These are phyloP conservation scores for Cafeteria roenbergensis DNA, from an alignment of 108 stramenopile genomes.

Conservation along the genomic window DNA sequence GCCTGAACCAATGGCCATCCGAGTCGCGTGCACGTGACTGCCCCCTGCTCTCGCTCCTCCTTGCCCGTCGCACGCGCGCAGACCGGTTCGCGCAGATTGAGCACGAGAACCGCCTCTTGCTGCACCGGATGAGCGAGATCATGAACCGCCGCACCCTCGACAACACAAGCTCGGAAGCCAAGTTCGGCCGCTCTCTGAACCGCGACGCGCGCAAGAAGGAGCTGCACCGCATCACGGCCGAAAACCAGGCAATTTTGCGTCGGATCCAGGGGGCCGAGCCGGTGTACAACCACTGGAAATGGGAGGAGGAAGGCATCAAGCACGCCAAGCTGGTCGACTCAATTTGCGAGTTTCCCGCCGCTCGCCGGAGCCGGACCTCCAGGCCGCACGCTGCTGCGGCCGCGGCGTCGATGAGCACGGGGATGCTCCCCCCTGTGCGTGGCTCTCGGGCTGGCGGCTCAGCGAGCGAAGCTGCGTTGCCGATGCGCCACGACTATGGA, in stretches of 20 bases:
- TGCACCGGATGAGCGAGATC: conserved; percentile 69
- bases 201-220: conserved; percentile 54
- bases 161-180: conserved; percentile 33
- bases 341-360: conserved; percentile 66
- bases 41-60: too few relatives aligned
- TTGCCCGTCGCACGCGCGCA: too few relatives aligned
- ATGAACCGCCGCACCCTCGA: conserved; percentile 47
- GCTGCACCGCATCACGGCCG: conserved; percentile 59
- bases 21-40: too few relatives aligned
- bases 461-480: too few relatives aligned
- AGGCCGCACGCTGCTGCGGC: too few relatives aligned
- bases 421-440: too few relatives aligned
- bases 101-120: conserved; percentile 63
- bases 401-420: too few relatives aligned
- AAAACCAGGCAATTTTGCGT: conserved; percentile 52
- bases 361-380: too few relatives aligned
- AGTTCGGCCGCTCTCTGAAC: conserved; percentile 44
- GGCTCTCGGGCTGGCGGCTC: too few relatives aligned
- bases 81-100: conserved; percentile 52
- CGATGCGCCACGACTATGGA: too few relatives aligned
- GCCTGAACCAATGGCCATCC: too few relatives aligned
- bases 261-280: conserved; percentile 52
- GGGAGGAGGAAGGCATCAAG: conserved; percentile 58
- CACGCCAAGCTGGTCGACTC: conserved; percentile 51
- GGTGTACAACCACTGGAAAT: conserved; percentile 55